Base-by-base conservation (phyloP, 73 alveolate genomes). In the Uronychia setigera region DNA sequence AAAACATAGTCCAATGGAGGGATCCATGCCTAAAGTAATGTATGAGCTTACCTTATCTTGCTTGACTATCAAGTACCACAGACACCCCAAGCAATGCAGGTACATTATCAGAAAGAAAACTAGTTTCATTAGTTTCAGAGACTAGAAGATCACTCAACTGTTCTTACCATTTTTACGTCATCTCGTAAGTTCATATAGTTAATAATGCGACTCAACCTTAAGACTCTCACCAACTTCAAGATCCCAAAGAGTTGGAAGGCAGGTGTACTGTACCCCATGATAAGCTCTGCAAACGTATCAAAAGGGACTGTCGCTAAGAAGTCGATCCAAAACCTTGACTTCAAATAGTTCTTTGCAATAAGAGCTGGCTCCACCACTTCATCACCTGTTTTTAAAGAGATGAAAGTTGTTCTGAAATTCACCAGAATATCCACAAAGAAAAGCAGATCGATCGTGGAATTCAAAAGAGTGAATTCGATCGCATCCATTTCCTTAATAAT, bases 11-110 rank as follows among this genome's bases (percentile, higher is more conserved):
- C 83, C 11, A 83, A 34, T 1, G 90, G 90, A 14, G 90, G 90
- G 0, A 83, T 46, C 90, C 90, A 83, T 27, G 19, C 32, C 67
- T 84, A 67, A 60, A 0, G 19, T 46, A 46, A 46, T n/a, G 67
- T 46, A 46, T 5, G 5, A 5, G n/a, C 67, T 46, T 46, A 46
- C 67, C 67, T 83, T 33, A 30, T 67, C 77, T 29, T 75, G 58
- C 74, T 34, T 80, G 27, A 58, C 78, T 25, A 85, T 79, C 31
- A 33, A 84, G 80, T 35, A 90, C 92, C 92, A 89, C 59, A 86
- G 30, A 59, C 95, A 89, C 25, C 86, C 92, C n/a, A 74, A 26
- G 30, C 32, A 57, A 77, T 89, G 95, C 31, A 89, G 33, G 59
- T 32, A 77, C 5, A 89, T 14, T 19, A 89, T 32, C 31, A 89